Evolutionary conservation across 2,329 filamentous ascomycete species (phyloP), one percentile per base, ranked within the genome.

Genomic region (Aspergillus phoenicis): DNA sequence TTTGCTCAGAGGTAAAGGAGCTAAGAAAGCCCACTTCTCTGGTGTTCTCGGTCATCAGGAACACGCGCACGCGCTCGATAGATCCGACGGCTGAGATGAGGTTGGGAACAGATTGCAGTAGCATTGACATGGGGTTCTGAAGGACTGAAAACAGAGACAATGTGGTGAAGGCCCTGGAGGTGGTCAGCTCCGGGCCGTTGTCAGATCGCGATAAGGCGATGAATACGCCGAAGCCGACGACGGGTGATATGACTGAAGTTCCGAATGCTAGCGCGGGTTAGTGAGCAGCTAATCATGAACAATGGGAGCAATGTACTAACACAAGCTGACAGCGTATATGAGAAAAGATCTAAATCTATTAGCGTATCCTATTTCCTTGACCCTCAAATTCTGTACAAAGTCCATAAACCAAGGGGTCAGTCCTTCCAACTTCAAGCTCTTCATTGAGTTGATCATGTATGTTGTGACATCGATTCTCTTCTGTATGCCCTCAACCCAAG

Each of bases 361-460:
- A 11, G 51, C 30, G 33, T 38, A 41, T n/a, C 36, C 36, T 10
- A 53, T 41, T 33, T 53, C 51, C 33, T 53, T 11, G 2, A 41
- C 7, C 13, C 51, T 17, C 17, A 53, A 33, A 8, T 30, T n/a
- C n/a, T 33, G 22, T 47, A 52, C 47, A 26, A 81, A 64, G 38
- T 71, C 65, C 48, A 52, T 30, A 24, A 33, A 30, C 57, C n/a
- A 52, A 6, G 24, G 30, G 2, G 41, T 58, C 17, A 53, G 36
- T 7, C 36, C 39, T n/a, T 33, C 51, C 28, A 26, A 20, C 24
- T 47, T 15, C 7, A 41, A 30, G n/a, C 36, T 48, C 62, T 79
- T 80, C 71, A 81, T 78, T 52, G 69, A 71, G 2, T 68, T 66
- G 24, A 80, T 71, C 22, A 72, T 67, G 2, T 61, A 68, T 8